A percentile compares a stretch with the other conserved stretches of the same genome.
phyloP scores from a whole-genome alignment of 140 eudicot genomes.

The Anethum foeniculum region DNA sequence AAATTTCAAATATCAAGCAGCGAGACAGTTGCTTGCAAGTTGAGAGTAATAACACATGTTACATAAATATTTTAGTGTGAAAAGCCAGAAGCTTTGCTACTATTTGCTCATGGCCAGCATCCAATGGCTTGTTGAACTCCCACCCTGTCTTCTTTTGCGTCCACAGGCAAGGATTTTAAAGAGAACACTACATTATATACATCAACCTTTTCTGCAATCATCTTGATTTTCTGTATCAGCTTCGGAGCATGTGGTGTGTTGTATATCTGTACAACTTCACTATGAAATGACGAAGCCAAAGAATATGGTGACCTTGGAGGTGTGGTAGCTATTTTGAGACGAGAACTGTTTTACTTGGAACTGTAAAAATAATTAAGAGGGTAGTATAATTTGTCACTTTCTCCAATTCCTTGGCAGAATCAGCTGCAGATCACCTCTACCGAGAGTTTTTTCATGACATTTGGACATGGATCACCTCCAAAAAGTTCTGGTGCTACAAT shows the following conservation, averaged over 20 bases:
- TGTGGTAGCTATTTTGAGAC: conserved; percentile 9
- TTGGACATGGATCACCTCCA: conserved; percentile 97
- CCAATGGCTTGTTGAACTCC: conserved; percentile 22
- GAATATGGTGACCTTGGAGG: conserved; percentile 15
- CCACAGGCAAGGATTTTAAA: background rate
- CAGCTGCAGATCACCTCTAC: conserved; percentile 89
- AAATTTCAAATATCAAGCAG: conserved; percentile 1
- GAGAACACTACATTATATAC: conserved; percentile 24
- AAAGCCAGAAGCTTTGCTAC: conserved; percentile 17
- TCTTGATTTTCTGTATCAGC: conserved; percentile 23
- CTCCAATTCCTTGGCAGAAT: conserved; percentile 4
- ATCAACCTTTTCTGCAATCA: conserved; percentile 16
- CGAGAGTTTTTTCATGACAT: conserved; percentile 82
- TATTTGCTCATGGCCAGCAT: conserved; percentile 43
- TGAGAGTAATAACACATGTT: background rate
- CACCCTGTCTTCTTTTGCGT: background rate
- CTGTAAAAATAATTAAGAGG: conserved; percentile 10
- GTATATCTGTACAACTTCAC: conserved; percentile 79
- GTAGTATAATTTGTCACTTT: conserved; percentile 10
- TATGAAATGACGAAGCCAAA: conserved; percentile 26
- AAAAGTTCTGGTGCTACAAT: conserved; percentile 70
- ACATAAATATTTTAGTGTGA: background rate
- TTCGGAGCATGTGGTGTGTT: conserved; percentile 49
- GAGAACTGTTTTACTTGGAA: background rate
- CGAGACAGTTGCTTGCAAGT: conserved; percentile 16